A percentile compares a stretch with the other conserved stretches of the same genome.
Evolutionary conservation across 2,329 filamentous ascomycete genomes (phyloP).

Genomic region (Dactylellina sp.): DNA sequence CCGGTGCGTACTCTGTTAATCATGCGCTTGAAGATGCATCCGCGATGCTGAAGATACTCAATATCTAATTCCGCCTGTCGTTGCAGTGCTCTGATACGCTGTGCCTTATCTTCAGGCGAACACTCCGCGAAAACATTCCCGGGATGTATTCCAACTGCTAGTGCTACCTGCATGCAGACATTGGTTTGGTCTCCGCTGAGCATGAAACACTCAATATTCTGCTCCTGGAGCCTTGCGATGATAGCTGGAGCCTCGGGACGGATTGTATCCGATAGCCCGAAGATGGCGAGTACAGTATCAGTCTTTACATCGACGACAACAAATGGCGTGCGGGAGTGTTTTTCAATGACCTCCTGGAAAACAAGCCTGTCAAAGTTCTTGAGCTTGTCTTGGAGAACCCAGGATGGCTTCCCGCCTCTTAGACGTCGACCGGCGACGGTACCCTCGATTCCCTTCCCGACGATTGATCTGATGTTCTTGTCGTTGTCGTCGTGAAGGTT

Average conservation of each 20-base stretch:
- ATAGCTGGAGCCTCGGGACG: constrained; percentile 66
- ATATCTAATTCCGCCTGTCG: constrained; percentile 11
- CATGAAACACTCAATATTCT: constrained; percentile 68
- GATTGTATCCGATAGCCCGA: constrained; percentile 67
- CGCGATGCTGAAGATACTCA: constrained; percentile 10
- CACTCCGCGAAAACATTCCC: constrained; percentile 65
- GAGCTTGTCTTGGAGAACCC: constrained; percentile 62
- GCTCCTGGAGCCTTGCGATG: constrained; percentile 66
- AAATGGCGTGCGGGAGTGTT: constrained; percentile 36
- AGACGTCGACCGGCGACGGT: constrained; percentile 61
- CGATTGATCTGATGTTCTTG: constrained; percentile 53
- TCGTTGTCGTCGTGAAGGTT: constrained; percentile 4
- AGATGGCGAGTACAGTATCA: constrained; percentile 64
- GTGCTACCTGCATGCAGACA: constrained; percentile 67
- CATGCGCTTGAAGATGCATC: constrained; percentile 16
- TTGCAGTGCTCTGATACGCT: constrained; percentile 27
- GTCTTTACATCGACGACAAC: constrained; percentile 37
- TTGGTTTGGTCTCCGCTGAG: constrained; percentile 70
- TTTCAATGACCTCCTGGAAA: constrained; percentile 55
- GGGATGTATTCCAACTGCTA: constrained; percentile 63
- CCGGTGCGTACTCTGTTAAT: constrained; percentile 59
- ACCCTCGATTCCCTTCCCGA: constrained; percentile 65
- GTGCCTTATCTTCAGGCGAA: constrained; percentile 68
- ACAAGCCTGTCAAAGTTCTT: constrained; percentile 59
- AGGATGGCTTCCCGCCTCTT: constrained; percentile 67